phyloP scores from a whole-genome alignment of 768 basidiomycete species.

The Suillus subluteus region DNA sequence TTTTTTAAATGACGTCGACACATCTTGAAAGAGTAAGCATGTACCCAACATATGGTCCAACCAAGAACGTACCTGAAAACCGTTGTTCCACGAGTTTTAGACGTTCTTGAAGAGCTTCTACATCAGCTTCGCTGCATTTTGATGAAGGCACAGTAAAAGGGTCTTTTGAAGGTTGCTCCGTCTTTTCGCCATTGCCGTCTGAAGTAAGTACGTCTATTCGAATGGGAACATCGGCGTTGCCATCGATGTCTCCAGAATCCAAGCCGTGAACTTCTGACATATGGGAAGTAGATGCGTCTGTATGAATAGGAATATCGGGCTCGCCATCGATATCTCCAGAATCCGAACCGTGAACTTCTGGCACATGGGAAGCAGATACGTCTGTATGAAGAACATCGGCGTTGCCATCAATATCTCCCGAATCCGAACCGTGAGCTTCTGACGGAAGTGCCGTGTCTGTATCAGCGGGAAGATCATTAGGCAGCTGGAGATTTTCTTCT shows the following conservation, averaged over 20 bases:
- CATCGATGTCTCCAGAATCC: not conserved
- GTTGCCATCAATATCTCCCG: not conserved
- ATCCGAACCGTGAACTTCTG: not conserved
- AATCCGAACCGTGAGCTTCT: not conserved
- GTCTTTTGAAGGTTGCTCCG: conserved; percentile 6
- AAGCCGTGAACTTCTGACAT: not conserved
- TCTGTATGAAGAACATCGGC: not conserved
- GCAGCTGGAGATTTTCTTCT: not conserved
- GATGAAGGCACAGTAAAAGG: not conserved
- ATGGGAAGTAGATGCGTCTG: not conserved
- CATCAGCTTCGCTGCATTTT: conserved; percentile 26
- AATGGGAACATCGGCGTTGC: not conserved
- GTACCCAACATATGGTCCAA: conserved; percentile 11
- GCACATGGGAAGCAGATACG: not conserved
- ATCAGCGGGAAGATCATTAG: not conserved
- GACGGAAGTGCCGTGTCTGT: not conserved
- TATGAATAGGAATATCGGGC: not conserved
- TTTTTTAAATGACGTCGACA: conserved; percentile 76
- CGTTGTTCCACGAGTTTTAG: conserved; percentile 75
- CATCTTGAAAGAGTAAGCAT: conserved; percentile 49
- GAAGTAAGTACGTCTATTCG: not conserved
- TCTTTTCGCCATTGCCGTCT: not conserved
- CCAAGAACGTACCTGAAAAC: conserved; percentile 59
- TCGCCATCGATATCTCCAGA: not conserved
- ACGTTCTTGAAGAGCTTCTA: conserved; percentile 66